Evolutionary conservation across 2,329 filamentous ascomycete species (phyloP), one percentile per base, ranked within the genome.

Genomic region (Cladophialophora psammophila): DNA sequence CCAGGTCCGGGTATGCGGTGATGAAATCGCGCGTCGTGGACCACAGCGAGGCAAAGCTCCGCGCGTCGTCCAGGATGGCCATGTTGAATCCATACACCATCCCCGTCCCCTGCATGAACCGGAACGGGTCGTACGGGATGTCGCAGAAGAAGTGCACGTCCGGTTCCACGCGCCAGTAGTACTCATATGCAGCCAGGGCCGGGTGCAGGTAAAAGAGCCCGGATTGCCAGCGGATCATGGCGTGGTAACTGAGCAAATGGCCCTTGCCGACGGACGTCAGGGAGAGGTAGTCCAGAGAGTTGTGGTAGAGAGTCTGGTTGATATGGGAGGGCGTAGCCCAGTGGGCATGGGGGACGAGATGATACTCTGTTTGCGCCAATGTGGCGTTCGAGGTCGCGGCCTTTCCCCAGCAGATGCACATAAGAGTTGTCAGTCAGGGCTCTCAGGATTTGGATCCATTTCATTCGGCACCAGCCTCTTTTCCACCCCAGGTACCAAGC

Each of bases 131-230:
- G 72, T 80, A 80, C 35, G 74, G 70, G 50, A 80, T 76, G 62
- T 86, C 78, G 67, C 85, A 86, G 65, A 81, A 82, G 70, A 86
- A 86, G 53, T 85, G 80, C 5, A 88, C 86, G 64, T 86, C 85
- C 56, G 87, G 86, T 71, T 88, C 85, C 10, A 89, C 82, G 69
- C 83, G 82, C 86, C 86, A 88, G 74, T 87, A 88, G 81, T 83
- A 89, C 63, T 87, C 82, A 69, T 86, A 88, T 31, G 81, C 71
- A 71, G 40, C 77, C 76, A 71, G 79, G 73, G 71, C 76, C 72
- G 70, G 83, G 78, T 69, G 78, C 18, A 75, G 72, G 71, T 79
- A 79, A 73, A 80, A 80, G 68, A 78, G 78, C 3, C 78, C 77
- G 42, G 75, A 77, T 61, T 79, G 78, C 74, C 77, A 80, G 0